These are phyloP conservation scores for Gaultheria prostrata DNA, from an alignment of 148 eudicot genomes.

Conservation along the genomic window DNA sequence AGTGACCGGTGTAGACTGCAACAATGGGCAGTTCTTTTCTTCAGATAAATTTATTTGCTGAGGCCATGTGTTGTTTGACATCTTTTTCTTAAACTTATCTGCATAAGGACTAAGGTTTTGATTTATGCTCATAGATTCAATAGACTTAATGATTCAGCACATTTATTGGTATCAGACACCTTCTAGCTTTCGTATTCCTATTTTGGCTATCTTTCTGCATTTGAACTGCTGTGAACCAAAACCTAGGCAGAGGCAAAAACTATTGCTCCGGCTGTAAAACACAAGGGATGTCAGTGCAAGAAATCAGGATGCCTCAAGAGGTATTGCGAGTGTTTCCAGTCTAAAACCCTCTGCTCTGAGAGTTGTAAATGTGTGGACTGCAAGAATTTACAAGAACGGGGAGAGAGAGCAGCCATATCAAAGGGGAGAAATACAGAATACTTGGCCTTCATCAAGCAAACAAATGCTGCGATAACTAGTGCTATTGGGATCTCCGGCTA, in stretches of 20 bases:
- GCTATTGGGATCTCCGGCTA: slow-evolving; percentile 37
- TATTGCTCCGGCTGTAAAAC: slow-evolving; percentile 27
- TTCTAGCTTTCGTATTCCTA: not conserved
- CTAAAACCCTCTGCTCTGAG: slow-evolving; percentile 51
- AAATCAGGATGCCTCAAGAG: slow-evolving; percentile 59
- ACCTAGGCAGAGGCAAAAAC: slow-evolving; percentile 31
- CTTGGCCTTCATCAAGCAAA: slow-evolving; percentile 29
- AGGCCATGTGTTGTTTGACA: not conserved
- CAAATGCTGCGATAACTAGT: slow-evolving; percentile 38
- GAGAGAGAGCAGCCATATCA: slow-evolving; percentile 37
- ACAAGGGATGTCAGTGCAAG: slow-evolving; percentile 61
- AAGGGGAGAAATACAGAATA: slow-evolving; percentile 21
- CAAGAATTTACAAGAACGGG: slow-evolving; percentile 46
- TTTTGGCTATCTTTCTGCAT: slow-evolving; percentile 12
- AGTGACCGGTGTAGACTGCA: not conserved
- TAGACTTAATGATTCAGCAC: not conserved
- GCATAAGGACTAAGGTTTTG: not conserved
- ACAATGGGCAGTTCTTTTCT: not conserved
- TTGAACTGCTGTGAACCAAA: slow-evolving; percentile 15
- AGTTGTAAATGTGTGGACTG: slow-evolving; percentile 58
- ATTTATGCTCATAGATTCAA: not conserved
- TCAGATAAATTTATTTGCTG: not conserved
- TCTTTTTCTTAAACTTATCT: not conserved
- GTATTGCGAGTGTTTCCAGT: slow-evolving; percentile 62
- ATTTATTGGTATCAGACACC: not conserved